Evolutionary conservation across 2,329 filamentous ascomycete genomes (phyloP).

Genomic region (Lachnellula subtilissima): DNA sequence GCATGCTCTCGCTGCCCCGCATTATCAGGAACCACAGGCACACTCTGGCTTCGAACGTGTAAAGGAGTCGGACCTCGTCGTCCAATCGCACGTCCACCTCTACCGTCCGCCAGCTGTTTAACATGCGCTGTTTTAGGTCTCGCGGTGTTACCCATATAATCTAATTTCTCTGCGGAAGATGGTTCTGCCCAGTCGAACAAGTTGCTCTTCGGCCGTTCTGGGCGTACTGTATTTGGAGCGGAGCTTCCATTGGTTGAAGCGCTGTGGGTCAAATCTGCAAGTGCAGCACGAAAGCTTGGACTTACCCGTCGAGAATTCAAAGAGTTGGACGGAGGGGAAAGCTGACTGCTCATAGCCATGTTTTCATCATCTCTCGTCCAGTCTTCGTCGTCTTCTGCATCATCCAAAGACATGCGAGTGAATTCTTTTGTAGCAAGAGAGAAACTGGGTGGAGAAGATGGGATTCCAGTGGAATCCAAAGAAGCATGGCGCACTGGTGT

Average conservation of each 20-base stretch:
- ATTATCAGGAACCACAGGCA: slow-evolving; percentile 65
- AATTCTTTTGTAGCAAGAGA: slow-evolving; percentile 36
- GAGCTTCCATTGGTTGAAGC: slow-evolving; percentile 32
- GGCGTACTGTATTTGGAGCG: slow-evolving; percentile 41
- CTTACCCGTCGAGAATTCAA: slow-evolving; percentile 50
- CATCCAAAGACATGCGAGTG: slow-evolving; percentile 52
- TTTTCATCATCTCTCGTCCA: slow-evolving; percentile 54
- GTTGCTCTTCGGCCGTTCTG: slow-evolving; percentile 59
- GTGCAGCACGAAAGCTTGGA: slow-evolving; percentile 49
- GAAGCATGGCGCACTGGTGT: slow-evolving; percentile 17
- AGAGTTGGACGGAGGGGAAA: slow-evolving; percentile 54
- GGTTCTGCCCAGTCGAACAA: slow-evolving; percentile 78
- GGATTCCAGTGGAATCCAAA: slow-evolving; percentile 18
- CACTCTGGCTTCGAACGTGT: slow-evolving; percentile 76
- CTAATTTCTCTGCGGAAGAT: slow-evolving; percentile 54
- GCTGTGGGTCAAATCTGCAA: slow-evolving; percentile 49
- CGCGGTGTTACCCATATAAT: slow-evolving; percentile 52
- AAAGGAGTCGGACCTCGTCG: slow-evolving; percentile 61
- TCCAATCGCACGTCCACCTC: slow-evolving; percentile 63
- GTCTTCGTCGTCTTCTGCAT: slow-evolving; percentile 60
- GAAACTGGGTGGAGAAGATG: slow-evolving; percentile 31
- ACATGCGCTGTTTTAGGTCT: slow-evolving; percentile 72
- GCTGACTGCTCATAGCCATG: slow-evolving; percentile 47
- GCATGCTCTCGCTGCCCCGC: slow-evolving; percentile 45
- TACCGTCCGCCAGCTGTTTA: slow-evolving; percentile 65